These are phyloP conservation scores for Pachysandra terminalis DNA, from an alignment of 164 flowering plant species.

Conservation along the genomic window DNA sequence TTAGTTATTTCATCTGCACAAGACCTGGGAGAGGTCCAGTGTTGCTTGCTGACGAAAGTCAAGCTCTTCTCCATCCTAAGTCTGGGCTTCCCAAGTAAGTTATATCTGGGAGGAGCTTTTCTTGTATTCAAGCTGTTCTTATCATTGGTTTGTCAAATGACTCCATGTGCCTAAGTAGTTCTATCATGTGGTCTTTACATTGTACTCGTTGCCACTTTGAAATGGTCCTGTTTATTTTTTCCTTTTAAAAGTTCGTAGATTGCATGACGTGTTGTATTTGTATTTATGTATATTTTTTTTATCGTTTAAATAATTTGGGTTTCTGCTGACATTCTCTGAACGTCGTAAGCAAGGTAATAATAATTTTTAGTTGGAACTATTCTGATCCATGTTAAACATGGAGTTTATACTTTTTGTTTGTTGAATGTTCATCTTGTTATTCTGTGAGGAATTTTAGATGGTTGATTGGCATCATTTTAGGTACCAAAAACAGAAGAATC, in stretches of 20 bases:
- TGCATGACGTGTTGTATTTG: background rate
- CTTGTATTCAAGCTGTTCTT: slow-evolving; percentile 3
- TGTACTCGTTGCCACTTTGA: background rate
- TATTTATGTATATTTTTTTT: too few species aligned
- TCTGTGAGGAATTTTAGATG: too few species aligned
- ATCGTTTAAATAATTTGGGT: background rate
- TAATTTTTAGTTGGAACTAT: too few species aligned
- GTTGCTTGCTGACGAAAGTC: slow-evolving; percentile 49
- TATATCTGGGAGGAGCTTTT: background rate
- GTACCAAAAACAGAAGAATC: too few species aligned
- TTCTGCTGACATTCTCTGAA: too few species aligned
- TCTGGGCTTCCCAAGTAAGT: slow-evolving; percentile 77
- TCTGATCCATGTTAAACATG: too few species aligned
- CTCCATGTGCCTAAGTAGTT: background rate
- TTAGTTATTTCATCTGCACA: slow-evolving; percentile 92
- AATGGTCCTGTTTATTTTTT: background rate
- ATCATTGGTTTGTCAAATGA: slow-evolving; percentile 9
- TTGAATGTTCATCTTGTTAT: too few species aligned
- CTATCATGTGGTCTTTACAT: background rate
- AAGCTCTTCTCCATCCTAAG: slow-evolving; percentile 69
- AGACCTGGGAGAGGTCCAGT: slow-evolving; percentile 89
- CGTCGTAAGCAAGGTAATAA: too few species aligned
- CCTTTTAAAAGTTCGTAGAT: background rate
- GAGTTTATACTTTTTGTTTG: too few species aligned
- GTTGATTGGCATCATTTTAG: too few species aligned